Percentiles rank a stretch among this genome's conserved stretches.
These are phyloP conservation scores for Nitzschia palea DNA, from an alignment of 108 stramenopile genomes.

Conservation along the genomic window DNA sequence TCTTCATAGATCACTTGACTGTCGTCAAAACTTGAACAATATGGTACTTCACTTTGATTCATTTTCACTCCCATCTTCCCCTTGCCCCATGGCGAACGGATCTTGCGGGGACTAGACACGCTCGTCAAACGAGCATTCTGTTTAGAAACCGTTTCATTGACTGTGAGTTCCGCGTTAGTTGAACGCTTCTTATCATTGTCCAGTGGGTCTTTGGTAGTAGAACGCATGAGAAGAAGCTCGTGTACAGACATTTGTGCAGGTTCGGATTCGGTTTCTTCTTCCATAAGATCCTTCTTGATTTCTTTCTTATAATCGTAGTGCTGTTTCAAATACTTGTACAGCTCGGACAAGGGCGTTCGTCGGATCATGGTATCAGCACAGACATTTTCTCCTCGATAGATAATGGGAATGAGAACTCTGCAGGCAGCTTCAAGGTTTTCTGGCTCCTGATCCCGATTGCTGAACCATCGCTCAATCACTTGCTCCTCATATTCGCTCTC, in stretches of 20 bases:
- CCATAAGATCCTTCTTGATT: slow-evolving; percentile 6
- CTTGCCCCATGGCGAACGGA: no score
- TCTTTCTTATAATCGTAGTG: slow-evolving; percentile 22
- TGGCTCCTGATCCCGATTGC: not conserved
- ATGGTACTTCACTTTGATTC: no score
- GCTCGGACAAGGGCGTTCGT: slow-evolving; percentile 15
- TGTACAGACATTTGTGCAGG: not conserved
- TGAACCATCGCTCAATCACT: slow-evolving; percentile 24
- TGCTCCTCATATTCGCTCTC: slow-evolving; percentile 30
- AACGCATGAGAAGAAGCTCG: not conserved
- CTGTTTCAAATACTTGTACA: slow-evolving; percentile 31
- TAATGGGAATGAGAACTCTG: slow-evolving; percentile 10
- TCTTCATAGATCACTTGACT: no score
- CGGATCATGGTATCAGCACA: slow-evolving; percentile 20
- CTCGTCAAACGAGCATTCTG: no score
- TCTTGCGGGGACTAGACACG: no score
- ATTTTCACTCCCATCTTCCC: no score
- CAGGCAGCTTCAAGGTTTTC: slow-evolving; percentile 21
- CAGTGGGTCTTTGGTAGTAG: no score
- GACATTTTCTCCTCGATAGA: slow-evolving; percentile 19
- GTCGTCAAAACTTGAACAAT: no score
- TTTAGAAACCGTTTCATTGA: no score
- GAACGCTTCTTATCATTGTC: no score
- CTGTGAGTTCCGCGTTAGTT: no score
- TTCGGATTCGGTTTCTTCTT: not conserved